These are phyloP conservation scores for Codiaeum variegatum DNA, from an alignment of 441 rosid species.

Conservation along the genomic window DNA sequence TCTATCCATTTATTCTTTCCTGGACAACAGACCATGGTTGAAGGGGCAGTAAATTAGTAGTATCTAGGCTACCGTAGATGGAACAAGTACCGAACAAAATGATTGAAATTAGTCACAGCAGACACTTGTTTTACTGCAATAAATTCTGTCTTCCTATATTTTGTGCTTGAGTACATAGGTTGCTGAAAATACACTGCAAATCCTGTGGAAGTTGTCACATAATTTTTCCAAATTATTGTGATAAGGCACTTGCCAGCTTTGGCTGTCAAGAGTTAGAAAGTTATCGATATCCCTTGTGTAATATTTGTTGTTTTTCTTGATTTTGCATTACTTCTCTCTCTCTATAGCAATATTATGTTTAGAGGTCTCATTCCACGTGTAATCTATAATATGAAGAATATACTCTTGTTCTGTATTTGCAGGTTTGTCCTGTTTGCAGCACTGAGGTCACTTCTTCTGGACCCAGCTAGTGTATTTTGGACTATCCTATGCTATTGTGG, in stretches of 20 bases:
- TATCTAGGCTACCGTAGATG: neutral
- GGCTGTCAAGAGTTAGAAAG: neutral
- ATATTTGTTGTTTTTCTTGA: neutral
- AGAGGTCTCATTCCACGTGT: neutral
- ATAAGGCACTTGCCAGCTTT: neutral
- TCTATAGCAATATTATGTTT: neutral
- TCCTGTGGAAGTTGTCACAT: neutral
- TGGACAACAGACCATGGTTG: neutral
- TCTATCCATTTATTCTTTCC: neutral
- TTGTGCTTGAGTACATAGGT: neutral
- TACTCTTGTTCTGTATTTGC: constrained; percentile 22
- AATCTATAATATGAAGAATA: neutral
- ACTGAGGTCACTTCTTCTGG: constrained; percentile 71
- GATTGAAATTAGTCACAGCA: neutral
- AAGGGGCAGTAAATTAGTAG: neutral
- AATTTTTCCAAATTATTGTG: neutral
- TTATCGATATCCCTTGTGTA: neutral
- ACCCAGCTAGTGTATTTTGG: constrained; percentile 33
- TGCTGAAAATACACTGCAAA: neutral
- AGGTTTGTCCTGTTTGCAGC: constrained; percentile 87
- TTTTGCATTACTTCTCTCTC: neutral
- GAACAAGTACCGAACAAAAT: neutral
- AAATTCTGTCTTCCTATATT: neutral
- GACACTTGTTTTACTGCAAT: neutral
- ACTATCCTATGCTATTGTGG: constrained; percentile 4